Evolutionary conservation across 2,329 filamentous ascomycete species (phyloP).

Genomic region (Alternaria sp.): DNA sequence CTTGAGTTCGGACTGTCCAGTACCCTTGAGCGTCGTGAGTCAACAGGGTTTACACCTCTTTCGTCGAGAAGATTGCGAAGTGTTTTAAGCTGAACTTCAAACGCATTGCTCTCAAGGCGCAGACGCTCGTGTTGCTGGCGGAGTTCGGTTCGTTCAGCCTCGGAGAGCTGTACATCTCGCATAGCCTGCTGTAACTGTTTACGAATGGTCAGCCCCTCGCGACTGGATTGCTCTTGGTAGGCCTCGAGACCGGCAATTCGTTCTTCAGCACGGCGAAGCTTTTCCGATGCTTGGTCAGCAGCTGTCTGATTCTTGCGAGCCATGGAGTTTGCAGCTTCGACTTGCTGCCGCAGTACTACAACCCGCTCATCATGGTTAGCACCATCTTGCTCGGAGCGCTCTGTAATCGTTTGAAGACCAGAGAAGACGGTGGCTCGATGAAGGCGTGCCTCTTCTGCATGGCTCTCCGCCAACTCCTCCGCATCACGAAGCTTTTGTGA

Average conservation of each 20-base stretch:
- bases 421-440: conserved; percentile 84
- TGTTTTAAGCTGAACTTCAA: conserved; percentile 89
- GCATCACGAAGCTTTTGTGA: conserved; percentile 81
- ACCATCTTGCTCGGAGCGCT: conserved; percentile 61
- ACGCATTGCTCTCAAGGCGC: conserved; percentile 91
- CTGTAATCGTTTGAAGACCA: conserved; percentile 77
- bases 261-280: conserved; percentile 90
- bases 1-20: conserved; percentile 76
- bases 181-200: conserved; percentile 87
- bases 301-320: conserved; percentile 90
- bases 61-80: conserved; percentile 92
- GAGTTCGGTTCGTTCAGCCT: conserved; percentile 81
- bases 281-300: conserved; percentile 85
- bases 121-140: conserved; percentile 84
- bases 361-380: conserved; percentile 69
- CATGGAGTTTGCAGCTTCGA: conserved; percentile 78
- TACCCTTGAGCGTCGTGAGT: conserved; percentile 73
- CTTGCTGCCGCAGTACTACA: conserved; percentile 77
- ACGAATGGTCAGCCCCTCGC: conserved; percentile 88
- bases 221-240: conserved; percentile 95
- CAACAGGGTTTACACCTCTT: conserved; percentile 81
- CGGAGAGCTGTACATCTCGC: conserved; percentile 82
- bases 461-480: conserved; percentile 86
- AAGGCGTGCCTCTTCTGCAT: conserved; percentile 84
- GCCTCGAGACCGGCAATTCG: conserved; percentile 95